Percentiles rank a stretch among this genome's conserved stretches.
Conservation (phyloP, 2,329 filamentous ascomycete species). For the Xylariaceae sp. region DNA sequence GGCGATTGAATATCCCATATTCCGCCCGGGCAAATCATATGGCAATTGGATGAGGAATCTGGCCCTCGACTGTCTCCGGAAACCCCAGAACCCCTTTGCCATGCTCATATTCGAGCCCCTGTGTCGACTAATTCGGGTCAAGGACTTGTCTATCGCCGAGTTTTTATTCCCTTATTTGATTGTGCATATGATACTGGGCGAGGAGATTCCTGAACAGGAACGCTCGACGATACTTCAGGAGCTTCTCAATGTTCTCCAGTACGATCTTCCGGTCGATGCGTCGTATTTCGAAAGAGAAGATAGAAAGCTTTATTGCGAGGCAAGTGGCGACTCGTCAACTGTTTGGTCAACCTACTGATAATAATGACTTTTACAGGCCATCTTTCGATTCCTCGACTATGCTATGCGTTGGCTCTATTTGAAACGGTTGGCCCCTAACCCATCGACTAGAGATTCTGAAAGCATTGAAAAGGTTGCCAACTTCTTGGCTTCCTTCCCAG, state of each 20-base stretch:
- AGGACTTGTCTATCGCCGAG: constrained; percentile 78
- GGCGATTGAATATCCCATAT: constrained; percentile 70
- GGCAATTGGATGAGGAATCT: constrained; percentile 76
- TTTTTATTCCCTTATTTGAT: constrained; percentile 87
- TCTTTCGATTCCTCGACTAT: constrained; percentile 89
- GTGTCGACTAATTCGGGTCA: constrained; percentile 74
- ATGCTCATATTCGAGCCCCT: constrained; percentile 75
- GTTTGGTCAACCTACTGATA: neutral
- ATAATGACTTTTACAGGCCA: constrained; percentile 52
- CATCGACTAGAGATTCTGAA: constrained; percentile 41
- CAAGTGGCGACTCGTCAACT: constrained; percentile 36
- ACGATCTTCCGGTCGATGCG: constrained; percentile 47
- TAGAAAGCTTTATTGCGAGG: constrained; percentile 81
- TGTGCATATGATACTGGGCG: constrained; percentile 74
- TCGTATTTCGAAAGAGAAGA: constrained; percentile 64
- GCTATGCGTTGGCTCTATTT: constrained; percentile 83
- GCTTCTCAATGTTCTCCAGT: constrained; percentile 66
- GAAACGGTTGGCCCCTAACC: constrained; percentile 47
- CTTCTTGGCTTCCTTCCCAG: constrained; percentile 60
- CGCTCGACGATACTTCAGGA: constrained; percentile 64
- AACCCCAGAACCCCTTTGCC: constrained; percentile 68
- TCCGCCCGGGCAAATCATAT: constrained; percentile 62
- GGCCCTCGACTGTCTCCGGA: constrained; percentile 75
- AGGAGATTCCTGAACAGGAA: constrained; percentile 54
- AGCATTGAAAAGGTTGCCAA: constrained; percentile 46